These are phyloP conservation scores for Populus tremula DNA, from an alignment of 345 rosid genomes.

Conservation along the genomic window DNA sequence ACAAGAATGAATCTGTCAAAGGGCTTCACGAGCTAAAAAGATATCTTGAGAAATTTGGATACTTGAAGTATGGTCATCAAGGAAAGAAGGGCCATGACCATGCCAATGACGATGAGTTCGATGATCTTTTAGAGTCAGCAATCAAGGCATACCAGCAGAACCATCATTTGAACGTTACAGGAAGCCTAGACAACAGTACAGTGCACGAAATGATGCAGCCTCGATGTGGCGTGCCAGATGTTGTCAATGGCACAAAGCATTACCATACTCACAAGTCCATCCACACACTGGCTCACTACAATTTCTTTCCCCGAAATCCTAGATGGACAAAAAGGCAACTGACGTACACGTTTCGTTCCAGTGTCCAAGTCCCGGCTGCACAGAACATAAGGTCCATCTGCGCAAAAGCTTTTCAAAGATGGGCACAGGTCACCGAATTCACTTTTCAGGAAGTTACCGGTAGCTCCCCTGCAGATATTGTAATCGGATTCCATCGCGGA, in stretches of 20 bases:
- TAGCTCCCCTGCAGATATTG: neutral
- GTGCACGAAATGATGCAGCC: neutral
- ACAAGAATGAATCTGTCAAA: neutral
- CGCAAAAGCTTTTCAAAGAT: neutral
- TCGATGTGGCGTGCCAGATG: neutral
- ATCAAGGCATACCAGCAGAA: neutral
- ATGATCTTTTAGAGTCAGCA: neutral
- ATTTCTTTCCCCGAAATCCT: neutral
- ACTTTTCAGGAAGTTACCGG: slow-evolving; percentile 1
- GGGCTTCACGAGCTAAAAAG: slow-evolving; percentile 13
- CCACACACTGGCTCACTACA: neutral
- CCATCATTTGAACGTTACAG: neutral
- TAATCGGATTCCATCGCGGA: slow-evolving; percentile 8
- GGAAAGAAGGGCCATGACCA: neutral
- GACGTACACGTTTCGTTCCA: slow-evolving; percentile 13
- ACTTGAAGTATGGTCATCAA: slow-evolving; percentile 2
- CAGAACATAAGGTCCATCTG: neutral
- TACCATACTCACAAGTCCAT: neutral
- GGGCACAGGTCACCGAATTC: slow-evolving; percentile 10
- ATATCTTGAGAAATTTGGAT: slow-evolving; percentile 12
- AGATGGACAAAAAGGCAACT: slow-evolving; percentile 8
- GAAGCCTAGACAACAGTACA: neutral
- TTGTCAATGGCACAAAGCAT: neutral
- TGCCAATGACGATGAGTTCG: neutral
- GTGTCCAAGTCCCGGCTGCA: neutral